phyloP scores from a whole-genome alignment of 371 early-diverging fungal species.

The Syncephalastrum sp. region DNA sequence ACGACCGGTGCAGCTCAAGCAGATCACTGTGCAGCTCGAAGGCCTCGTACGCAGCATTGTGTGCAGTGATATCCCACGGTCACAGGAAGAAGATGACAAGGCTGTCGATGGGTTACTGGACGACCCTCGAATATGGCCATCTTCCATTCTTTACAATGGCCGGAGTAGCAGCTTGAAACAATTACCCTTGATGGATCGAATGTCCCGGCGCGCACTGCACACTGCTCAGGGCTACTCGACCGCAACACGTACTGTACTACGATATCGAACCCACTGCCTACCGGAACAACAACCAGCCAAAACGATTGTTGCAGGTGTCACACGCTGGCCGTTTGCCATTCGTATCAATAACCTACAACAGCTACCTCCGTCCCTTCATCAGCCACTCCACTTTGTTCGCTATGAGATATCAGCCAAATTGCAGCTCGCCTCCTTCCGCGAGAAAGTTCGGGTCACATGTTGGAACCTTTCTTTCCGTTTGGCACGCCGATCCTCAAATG shows the following conservation, averaged over 20 bases:
- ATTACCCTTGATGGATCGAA: slow-evolving; percentile 11
- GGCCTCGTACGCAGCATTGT: slow-evolving; percentile 27
- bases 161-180: too few species aligned
- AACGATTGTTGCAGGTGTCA: slow-evolving; percentile 12
- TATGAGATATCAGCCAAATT: slow-evolving; percentile 27
- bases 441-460: slow-evolving; percentile 25
- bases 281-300: slow-evolving; percentile 1
- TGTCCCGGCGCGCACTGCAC: slow-evolving; percentile 10
- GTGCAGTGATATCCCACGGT: slow-evolving; percentile 10
- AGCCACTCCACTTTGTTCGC: slow-evolving; percentile 28
- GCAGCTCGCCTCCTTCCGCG: slow-evolving; percentile 22
- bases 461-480: slow-evolving; percentile 17
- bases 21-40: slow-evolving; percentile 26
- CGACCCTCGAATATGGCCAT: too few species aligned
- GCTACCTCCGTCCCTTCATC: slow-evolving; percentile 24
- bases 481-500: neutral
- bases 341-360: slow-evolving; percentile 15
- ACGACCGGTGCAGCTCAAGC: slow-evolving; percentile 24
- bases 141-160: too few species aligned
- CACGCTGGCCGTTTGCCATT: slow-evolving; percentile 26
- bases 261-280: slow-evolving; percentile 10
- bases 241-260: slow-evolving; percentile 10
- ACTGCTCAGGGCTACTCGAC: slow-evolving; percentile 10
- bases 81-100: slow-evolving; percentile 7
- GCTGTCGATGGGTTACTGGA: too few species aligned